Evolutionary conservation across 805 yeast species (phyloP).

Genomic region (Saccharomycopsis guyanensis): DNA sequence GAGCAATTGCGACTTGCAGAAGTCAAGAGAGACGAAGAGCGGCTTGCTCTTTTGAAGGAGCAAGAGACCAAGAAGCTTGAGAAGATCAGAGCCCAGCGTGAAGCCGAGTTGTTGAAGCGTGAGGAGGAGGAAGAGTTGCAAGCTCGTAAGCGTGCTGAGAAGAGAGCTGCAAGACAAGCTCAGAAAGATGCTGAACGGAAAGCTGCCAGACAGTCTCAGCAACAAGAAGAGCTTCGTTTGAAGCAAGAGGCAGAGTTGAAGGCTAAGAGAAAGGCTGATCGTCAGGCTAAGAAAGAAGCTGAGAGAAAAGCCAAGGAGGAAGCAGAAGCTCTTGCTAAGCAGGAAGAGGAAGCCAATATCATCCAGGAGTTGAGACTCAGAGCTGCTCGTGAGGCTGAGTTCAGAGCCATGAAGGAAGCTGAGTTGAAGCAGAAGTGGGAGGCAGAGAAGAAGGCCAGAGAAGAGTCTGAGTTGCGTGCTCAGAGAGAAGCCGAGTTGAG

Average conservation of each 20-base stretch:
- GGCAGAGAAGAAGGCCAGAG: slow-evolving; percentile 7
- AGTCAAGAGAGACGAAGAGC: not conserved
- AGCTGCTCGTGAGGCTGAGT: slow-evolving; percentile 20
- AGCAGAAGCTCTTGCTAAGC: slow-evolving; percentile 8
- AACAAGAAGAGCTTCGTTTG: not conserved
- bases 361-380: too few species aligned
- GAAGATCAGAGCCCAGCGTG: not conserved
- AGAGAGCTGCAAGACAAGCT: not conserved
- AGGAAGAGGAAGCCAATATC: slow-evolving; percentile 16
- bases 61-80: not conserved
- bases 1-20: not conserved
- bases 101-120: not conserved
- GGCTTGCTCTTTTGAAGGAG: not conserved
- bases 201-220: slow-evolving; percentile 6
- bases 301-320: slow-evolving; percentile 1
- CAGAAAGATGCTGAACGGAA: slow-evolving; percentile 20
- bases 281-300: slow-evolving; percentile 4
- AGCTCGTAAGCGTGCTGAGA: not conserved
- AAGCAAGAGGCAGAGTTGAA: slow-evolving; percentile 3
- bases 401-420: slow-evolving; percentile 19
- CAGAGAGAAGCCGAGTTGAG: slow-evolving; percentile 6
- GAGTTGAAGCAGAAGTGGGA: slow-evolving; percentile 14
- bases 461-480: slow-evolving; percentile 2
- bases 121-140: slow-evolving; percentile 7
- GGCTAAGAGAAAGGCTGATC: not conserved